A percentile compares a stretch with the other conserved stretches of the same genome.
Conservation (phyloP, 2,329 filamentous ascomycete species). For the Teratosphaeria nubilosa region DNA sequence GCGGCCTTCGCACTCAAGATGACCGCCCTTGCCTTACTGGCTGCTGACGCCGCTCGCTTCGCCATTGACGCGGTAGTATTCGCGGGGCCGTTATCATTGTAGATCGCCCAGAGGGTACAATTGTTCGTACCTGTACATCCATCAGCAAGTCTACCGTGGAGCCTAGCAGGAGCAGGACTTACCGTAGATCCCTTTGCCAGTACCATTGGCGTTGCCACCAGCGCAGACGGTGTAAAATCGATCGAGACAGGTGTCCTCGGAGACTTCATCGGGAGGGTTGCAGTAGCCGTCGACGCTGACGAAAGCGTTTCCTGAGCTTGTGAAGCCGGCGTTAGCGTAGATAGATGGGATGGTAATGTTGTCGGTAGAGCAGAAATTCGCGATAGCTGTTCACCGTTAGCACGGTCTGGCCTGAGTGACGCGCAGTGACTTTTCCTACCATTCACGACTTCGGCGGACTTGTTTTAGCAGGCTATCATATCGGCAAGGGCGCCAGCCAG, state of each 20-base stretch:
- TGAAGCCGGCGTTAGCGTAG: background rate
- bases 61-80: background rate
- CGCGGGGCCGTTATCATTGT: background rate
- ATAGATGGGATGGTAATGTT: background rate
- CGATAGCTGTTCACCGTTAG: background rate
- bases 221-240: background rate
- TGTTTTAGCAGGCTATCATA: background rate
- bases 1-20: background rate
- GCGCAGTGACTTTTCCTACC: background rate
- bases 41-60: background rate
- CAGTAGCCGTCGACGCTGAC: background rate
- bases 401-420: background rate
- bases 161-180: background rate
- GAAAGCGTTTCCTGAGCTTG: background rate
- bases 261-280: background rate
- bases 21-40: background rate
- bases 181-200: background rate
- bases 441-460: background rate
- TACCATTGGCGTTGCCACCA: background rate
- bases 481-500: background rate
- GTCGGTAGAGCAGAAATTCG: background rate
- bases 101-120: background rate
- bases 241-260: background rate
- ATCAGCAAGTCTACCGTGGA: background rate
- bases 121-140: background rate